Evolutionary conservation across 768 basidiomycete genomes (phyloP).

Genomic region (Suillus subalutaceus): DNA sequence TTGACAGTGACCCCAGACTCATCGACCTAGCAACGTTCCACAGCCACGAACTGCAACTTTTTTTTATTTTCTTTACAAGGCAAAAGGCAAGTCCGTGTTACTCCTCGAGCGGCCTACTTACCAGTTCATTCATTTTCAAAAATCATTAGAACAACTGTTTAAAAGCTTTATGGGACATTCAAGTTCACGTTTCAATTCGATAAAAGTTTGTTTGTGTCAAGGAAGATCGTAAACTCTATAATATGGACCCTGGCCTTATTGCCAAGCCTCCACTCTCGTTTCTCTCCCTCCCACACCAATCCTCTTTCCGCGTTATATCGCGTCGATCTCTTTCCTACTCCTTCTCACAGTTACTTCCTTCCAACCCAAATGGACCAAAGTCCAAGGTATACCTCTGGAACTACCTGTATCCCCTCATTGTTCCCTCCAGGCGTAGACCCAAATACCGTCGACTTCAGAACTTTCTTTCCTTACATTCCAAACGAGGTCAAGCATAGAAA

Average conservation of each 20-base stretch:
- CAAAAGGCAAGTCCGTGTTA: background rate
- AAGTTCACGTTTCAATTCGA: slow-evolving; percentile 1
- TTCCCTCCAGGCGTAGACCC: slow-evolving; percentile 63
- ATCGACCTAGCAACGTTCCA: slow-evolving; percentile 8
- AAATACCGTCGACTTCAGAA: slow-evolving; percentile 70
- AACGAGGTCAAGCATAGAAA: slow-evolving; percentile 95
- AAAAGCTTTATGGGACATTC: slow-evolving; percentile 1
- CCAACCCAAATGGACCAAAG: slow-evolving; percentile 33
- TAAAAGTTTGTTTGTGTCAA: slow-evolving; percentile 5
- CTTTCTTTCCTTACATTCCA: slow-evolving; percentile 86
- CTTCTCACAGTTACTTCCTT: slow-evolving; percentile 21
- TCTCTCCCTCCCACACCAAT: slow-evolving; percentile 36
- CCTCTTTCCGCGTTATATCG: slow-evolving; percentile 27
- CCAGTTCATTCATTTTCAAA: background rate
- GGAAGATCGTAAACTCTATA: slow-evolving; percentile 4
- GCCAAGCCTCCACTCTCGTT: slow-evolving; percentile 41
- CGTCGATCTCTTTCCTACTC: slow-evolving; percentile 17
- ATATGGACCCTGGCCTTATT: slow-evolving; percentile 33
- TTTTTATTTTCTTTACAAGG: background rate
- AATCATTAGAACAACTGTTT: background rate
- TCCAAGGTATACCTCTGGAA: slow-evolving; percentile 29
- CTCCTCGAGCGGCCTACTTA: background rate
- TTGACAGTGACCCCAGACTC: slow-evolving; percentile 7
- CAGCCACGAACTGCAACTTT: slow-evolving; percentile 2
- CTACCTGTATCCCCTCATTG: slow-evolving; percentile 49